Conservation (phyloP, 495 filamentous ascomycete species). For the Trichoderma virens region DNA sequence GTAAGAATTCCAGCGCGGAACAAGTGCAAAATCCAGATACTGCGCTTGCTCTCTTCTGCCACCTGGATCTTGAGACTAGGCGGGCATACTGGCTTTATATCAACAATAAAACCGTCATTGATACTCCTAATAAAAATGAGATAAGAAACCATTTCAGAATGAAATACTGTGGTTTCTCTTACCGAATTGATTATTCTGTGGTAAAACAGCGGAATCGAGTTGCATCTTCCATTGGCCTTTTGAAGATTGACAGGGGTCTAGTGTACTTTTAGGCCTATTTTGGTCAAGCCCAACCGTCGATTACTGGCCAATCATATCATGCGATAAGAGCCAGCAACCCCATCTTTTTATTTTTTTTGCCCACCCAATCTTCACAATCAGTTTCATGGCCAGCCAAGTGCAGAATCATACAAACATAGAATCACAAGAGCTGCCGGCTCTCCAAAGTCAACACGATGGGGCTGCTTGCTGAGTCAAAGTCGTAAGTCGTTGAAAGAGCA, state of each 20-base stretch:
- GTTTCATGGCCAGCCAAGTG: neutral
- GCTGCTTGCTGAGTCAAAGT: neutral
- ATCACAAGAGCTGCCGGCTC: neutral
- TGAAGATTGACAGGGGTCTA: neutral
- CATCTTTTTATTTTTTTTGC: neutral
- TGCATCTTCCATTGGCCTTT: too few relatives aligned
- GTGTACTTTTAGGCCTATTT: neutral
- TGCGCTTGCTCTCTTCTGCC: too few relatives aligned
- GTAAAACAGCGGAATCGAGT: too few relatives aligned
- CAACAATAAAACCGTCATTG: too few relatives aligned
- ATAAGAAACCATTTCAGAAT: too few relatives aligned
- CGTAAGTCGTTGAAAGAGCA: neutral
- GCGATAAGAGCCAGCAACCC: neutral
- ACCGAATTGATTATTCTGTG: too few relatives aligned
- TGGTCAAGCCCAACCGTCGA: neutral
- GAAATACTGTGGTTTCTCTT: too few relatives aligned
- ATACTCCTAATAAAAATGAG: too few relatives aligned
- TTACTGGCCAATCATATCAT: neutral
- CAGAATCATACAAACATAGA: neutral
- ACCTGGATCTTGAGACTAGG: too few relatives aligned
- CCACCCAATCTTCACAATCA: conserved; percentile 3
- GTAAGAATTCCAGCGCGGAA: too few relatives aligned
- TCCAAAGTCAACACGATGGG: conserved; percentile 5
- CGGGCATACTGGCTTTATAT: too few relatives aligned
- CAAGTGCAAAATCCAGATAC: too few relatives aligned